Conservation (phyloP, 352 stramenopile species). For the Globisporangium canariense region DNA sequence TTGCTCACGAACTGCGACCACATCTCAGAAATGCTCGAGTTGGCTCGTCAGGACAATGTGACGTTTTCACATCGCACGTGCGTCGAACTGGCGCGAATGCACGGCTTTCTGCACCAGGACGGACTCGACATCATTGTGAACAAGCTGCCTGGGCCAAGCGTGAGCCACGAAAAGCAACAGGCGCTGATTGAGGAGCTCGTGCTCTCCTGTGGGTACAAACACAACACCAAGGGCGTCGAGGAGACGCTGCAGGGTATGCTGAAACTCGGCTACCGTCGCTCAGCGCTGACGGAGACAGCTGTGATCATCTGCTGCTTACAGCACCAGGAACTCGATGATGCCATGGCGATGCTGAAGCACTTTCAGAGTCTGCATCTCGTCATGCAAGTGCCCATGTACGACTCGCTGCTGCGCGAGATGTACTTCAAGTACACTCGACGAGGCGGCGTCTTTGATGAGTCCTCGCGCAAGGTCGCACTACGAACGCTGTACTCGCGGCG, state of each 20-base stretch:
- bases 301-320: constrained; percentile 68
- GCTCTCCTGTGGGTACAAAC: constrained; percentile 68
- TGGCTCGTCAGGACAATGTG: constrained; percentile 47
- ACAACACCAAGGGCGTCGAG: constrained; percentile 46
- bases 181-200: constrained; percentile 61
- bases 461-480: constrained; percentile 51
- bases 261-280: constrained; percentile 39
- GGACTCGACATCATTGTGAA: constrained; percentile 49
- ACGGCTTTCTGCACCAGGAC: constrained; percentile 45
- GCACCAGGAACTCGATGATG: constrained; percentile 30
- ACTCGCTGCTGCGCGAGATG: constrained; percentile 69
- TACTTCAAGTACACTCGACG: constrained; percentile 77
- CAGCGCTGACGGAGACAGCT: constrained; percentile 52
- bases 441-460: constrained; percentile 52
- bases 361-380: constrained; percentile 47
- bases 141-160: constrained; percentile 24
- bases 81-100: constrained; percentile 62
- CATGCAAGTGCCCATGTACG: constrained; percentile 59
- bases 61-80: constrained; percentile 63
- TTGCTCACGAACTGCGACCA: constrained; percentile 59
- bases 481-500: constrained; percentile 57
- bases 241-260: constrained; percentile 47
- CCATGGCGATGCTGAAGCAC: constrained; percentile 34
- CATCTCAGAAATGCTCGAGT: constrained; percentile 45
- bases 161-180: constrained; percentile 31